Percentiles rank a stretch among this genome's conserved stretches.
phyloP scores from a whole-genome alignment of 306 rosid species.

The Gynostemma pentaphyllum region DNA sequence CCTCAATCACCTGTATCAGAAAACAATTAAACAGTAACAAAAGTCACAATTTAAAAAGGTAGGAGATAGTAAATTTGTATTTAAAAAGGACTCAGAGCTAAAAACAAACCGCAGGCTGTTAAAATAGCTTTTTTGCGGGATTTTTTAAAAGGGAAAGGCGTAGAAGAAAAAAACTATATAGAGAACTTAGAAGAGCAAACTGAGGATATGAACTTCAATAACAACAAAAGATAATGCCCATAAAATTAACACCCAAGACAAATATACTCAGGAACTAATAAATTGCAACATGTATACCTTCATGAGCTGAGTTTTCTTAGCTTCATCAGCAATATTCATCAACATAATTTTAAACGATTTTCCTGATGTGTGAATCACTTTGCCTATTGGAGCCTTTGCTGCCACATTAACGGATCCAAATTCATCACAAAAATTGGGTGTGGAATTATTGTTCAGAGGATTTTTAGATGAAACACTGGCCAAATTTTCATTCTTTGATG shows the following conservation, averaged over 20 bases:
- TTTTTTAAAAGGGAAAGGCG: not conserved
- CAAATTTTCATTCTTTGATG: slow-evolving; percentile 16
- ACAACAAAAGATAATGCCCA: not conserved
- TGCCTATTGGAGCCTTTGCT: slow-evolving; percentile 24
- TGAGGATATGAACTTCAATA: not conserved
- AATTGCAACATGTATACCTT: slow-evolving; percentile 36
- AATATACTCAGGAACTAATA: not conserved
- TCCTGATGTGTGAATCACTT: slow-evolving; percentile 27
- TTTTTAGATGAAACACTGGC: slow-evolving; percentile 20
- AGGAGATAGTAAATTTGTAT: not conserved
- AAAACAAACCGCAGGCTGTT: not conserved
- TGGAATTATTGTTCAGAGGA: slow-evolving; percentile 14
- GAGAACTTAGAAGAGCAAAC: not conserved
- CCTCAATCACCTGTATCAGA: slow-evolving; percentile 50
- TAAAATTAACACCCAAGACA: not conserved
- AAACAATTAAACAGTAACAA: not conserved
- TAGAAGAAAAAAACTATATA: not conserved
- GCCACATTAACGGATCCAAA: slow-evolving; percentile 14
- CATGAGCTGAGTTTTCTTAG: slow-evolving; percentile 48
- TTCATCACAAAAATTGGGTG: slow-evolving; percentile 20
- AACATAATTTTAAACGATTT: slow-evolving; percentile 54
- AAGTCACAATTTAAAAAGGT: not conserved
- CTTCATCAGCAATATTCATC: slow-evolving; percentile 77
- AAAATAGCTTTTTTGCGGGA: not conserved
- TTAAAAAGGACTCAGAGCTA: not conserved